Conservation (phyloP, 148 eudicot genomes). For the Amaranthus cruentus region DNA sequence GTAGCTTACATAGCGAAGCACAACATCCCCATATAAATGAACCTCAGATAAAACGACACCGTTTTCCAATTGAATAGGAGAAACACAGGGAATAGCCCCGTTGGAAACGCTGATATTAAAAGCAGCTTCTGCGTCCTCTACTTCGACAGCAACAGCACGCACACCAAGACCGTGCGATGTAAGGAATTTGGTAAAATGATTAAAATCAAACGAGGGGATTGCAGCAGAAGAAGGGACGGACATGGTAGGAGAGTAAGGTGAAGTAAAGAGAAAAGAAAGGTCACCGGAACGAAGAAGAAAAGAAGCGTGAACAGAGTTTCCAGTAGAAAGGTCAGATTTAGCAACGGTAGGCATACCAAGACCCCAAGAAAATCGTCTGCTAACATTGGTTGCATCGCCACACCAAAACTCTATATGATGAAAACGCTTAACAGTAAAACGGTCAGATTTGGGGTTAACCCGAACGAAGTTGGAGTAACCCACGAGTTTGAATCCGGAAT, state of each 20-base stretch:
- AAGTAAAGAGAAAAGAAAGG: conserved; percentile 66
- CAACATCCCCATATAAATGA: conserved; percentile 73
- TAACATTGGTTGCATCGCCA: conserved; percentile 69
- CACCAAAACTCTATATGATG: conserved; percentile 87
- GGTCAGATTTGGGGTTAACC: conserved; percentile 62
- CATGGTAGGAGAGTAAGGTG: conserved; percentile 68
- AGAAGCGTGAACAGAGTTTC: conserved; percentile 63
- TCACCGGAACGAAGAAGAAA: conserved; percentile 64
- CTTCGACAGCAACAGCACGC: conserved; percentile 67
- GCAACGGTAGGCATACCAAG: conserved; percentile 75
- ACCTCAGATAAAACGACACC: conserved; percentile 49
- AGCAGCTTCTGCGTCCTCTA: conserved; percentile 53
- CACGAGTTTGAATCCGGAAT: conserved; percentile 36
- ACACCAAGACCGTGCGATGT: conserved; percentile 74
- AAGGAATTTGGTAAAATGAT: conserved; percentile 35
- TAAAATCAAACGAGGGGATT: conserved; percentile 42
- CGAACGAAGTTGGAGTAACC: conserved; percentile 60
- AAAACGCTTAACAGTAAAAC: conserved; percentile 52
- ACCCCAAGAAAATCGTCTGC: conserved; percentile 78
- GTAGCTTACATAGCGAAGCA: conserved; percentile 64
- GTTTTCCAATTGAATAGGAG: conserved; percentile 31
- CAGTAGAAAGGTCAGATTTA: conserved; percentile 94
- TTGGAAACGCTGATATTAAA: conserved; percentile 40
- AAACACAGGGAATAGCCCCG: conserved; percentile 48
- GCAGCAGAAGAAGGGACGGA: conserved; percentile 20